Percentiles rank a stretch among this genome's conserved stretches.
Evolutionary conservation across 2,329 filamentous ascomycete species (phyloP).

Genomic region (Trichoderma hamatum): DNA sequence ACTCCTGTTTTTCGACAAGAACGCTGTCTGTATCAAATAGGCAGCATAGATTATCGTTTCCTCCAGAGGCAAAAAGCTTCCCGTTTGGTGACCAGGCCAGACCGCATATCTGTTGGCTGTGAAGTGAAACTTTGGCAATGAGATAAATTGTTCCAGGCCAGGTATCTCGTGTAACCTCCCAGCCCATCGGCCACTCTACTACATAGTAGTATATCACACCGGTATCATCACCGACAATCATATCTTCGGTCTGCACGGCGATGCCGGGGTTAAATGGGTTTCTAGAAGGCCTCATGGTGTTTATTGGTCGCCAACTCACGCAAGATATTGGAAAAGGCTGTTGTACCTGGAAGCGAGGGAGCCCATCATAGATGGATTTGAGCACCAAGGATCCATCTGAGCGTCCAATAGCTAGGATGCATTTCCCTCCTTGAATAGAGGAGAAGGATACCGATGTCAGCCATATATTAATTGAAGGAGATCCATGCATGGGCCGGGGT

Average conservation of each 20-base stretch:
- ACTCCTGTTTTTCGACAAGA: slow-evolving; percentile 36
- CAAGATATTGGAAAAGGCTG: slow-evolving; percentile 77
- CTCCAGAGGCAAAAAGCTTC: slow-evolving; percentile 78
- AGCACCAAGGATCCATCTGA: slow-evolving; percentile 76
- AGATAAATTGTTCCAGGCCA: slow-evolving; percentile 81
- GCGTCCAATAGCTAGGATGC: slow-evolving; percentile 82
- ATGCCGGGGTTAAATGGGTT: slow-evolving; percentile 51
- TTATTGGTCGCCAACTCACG: slow-evolving; percentile 75
- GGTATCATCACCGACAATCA: slow-evolving; percentile 81
- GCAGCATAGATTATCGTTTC: slow-evolving; percentile 88
- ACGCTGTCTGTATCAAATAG: slow-evolving; percentile 73
- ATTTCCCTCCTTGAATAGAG: slow-evolving; percentile 71
- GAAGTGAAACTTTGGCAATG: slow-evolving; percentile 74
- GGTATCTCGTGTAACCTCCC: slow-evolving; percentile 63
- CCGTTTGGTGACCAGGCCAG: slow-evolving; percentile 84
- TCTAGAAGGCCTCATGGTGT: slow-evolving; percentile 55
- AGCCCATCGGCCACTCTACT: slow-evolving; percentile 77
- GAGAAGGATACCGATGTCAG: slow-evolving; percentile 92
- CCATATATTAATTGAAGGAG: slow-evolving; percentile 43
- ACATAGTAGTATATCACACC: slow-evolving; percentile 87
- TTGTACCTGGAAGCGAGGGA: slow-evolving; percentile 73
- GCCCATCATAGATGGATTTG: slow-evolving; percentile 72
- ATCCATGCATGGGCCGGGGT: slow-evolving; percentile 53
- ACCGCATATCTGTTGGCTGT: slow-evolving; percentile 89
- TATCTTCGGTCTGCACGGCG: slow-evolving; percentile 72